Percentiles rank a stretch among this genome's conserved stretches.
Evolutionary conservation across 805 yeast species (phyloP).

Genomic region (Jamesozyma rosinii): DNA sequence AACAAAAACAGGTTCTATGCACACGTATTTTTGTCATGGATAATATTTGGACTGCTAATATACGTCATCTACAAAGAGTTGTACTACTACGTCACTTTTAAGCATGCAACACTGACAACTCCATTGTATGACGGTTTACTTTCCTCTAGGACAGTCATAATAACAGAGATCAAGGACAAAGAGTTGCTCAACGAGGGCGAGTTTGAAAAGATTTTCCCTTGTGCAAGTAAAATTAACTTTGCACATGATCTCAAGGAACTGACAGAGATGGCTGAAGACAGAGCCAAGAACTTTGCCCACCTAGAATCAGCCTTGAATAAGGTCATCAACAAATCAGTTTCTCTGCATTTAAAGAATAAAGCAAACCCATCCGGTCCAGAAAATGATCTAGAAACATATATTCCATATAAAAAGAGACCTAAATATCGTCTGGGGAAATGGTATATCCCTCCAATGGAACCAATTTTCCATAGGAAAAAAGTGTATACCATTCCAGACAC

Average conservation of each 20-base stretch:
- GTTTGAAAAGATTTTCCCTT: conserved; percentile 53
- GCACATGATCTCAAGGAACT: conserved; percentile 56
- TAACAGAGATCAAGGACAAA: conserved; percentile 54
- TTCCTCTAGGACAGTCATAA: conserved; percentile 61
- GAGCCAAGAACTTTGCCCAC: conserved; percentile 50
- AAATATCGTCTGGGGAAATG: conserved; percentile 57
- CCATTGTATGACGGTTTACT: conserved; percentile 63
- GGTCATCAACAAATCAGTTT: conserved; percentile 51
- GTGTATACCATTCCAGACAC: conserved; percentile 77
- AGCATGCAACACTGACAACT: conserved; percentile 66
- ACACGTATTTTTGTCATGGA: conserved; percentile 69
- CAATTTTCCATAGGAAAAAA: conserved; percentile 57
- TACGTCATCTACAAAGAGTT: conserved; percentile 66
- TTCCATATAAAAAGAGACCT: conserved; percentile 70
- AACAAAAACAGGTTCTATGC: conserved; percentile 62
- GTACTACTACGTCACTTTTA: conserved; percentile 57
- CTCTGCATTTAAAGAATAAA: conserved; percentile 51
- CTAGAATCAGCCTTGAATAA: conserved; percentile 59
- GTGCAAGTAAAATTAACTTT: conserved; percentile 49
- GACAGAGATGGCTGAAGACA: conserved; percentile 47
- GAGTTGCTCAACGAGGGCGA: conserved; percentile 38
- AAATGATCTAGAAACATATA: conserved; percentile 42
- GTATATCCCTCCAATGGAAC: conserved; percentile 14
- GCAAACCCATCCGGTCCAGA: conserved; percentile 29
- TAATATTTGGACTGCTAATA: conserved; percentile 55